These are phyloP conservation scores for Didymella pomorum DNA, from an alignment of 2,329 filamentous ascomycete species.

Conservation along the genomic window DNA sequence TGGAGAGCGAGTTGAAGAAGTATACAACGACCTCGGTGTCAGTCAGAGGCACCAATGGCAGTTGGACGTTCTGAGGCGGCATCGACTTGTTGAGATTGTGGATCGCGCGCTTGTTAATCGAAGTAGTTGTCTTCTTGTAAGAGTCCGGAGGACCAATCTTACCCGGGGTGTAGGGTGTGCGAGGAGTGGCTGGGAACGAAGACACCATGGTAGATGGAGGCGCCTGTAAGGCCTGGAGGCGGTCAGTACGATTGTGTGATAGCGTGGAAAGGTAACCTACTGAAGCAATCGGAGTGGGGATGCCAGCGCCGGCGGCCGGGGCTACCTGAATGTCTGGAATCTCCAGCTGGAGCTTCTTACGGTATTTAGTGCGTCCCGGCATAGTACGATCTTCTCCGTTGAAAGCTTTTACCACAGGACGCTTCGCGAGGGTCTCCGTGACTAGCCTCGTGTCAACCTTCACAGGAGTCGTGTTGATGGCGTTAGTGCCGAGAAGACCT, in stretches of 20 bases:
- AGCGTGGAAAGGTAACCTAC: constrained; percentile 11
- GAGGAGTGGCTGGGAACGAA: constrained; percentile 1
- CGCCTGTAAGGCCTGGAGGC: not conserved
- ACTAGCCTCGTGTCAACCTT: not conserved
- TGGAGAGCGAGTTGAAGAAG: constrained; percentile 41
- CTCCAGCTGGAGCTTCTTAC: constrained; percentile 24
- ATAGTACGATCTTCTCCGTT: not conserved
- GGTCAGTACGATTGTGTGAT: not conserved
- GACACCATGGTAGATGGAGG: not conserved
- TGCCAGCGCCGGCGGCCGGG: not conserved
- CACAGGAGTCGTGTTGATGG: not conserved
- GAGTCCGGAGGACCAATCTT: constrained; percentile 23
- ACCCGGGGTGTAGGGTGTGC: constrained; percentile 21
- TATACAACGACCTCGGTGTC: constrained; percentile 43
- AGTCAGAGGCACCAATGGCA: constrained; percentile 38
- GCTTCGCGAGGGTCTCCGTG: not conserved
- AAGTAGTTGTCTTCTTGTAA: constrained; percentile 15
- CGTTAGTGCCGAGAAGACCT: not conserved
- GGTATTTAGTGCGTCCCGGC: constrained; percentile 5
- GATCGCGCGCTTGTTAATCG: constrained; percentile 7
- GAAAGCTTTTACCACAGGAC: not conserved
- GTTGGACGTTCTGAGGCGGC: constrained; percentile 18
- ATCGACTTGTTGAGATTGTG: constrained; percentile 10
- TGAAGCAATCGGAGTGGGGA: constrained; percentile 21
- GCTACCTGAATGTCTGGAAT: constrained; percentile 9